phyloP scores from a whole-genome alignment of 2,329 filamentous ascomycete species.

The Colletotrichum liriopes region DNA sequence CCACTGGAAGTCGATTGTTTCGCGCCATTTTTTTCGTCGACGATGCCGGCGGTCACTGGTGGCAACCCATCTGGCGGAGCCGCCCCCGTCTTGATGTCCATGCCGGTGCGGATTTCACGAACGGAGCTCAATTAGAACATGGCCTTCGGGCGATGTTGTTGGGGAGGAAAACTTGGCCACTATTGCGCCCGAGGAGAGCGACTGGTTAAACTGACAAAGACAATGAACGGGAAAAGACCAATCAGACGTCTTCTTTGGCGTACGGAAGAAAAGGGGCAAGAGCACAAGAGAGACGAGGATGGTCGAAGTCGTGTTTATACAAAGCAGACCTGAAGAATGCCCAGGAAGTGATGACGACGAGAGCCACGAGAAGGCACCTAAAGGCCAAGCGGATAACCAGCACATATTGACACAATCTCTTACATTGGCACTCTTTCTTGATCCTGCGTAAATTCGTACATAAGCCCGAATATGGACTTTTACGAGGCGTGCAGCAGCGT shows the following conservation, averaged over 20 bases:
- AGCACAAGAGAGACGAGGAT: neutral
- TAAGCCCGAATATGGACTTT: neutral
- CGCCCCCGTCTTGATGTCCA: constrained; percentile 17
- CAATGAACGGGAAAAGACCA: neutral
- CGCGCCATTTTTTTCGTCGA: constrained; percentile 18
- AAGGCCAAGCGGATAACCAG: neutral
- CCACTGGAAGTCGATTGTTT: constrained; percentile 2
- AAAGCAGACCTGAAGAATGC: neutral
- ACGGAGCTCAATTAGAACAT: constrained; percentile 2
- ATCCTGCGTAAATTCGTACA: constrained; percentile 6
- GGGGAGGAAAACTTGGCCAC: neutral
- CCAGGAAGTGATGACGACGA: neutral
- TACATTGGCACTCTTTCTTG: neutral
- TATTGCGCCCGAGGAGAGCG: neutral
- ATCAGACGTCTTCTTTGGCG: neutral
- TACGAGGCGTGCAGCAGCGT: constrained; percentile 28
- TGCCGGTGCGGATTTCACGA: neutral
- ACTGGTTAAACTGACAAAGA: neutral
- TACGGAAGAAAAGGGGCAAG: neutral
- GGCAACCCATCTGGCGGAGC: constrained; percentile 14
- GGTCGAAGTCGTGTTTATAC: constrained; percentile 11
- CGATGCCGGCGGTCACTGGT: neutral
- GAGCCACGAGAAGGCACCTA: neutral
- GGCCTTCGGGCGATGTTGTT: neutral
- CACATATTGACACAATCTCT: constrained; percentile 3